Base-by-base conservation (phyloP, 2,329 filamentous ascomycete species). In the Alternaria arborescens region DNA sequence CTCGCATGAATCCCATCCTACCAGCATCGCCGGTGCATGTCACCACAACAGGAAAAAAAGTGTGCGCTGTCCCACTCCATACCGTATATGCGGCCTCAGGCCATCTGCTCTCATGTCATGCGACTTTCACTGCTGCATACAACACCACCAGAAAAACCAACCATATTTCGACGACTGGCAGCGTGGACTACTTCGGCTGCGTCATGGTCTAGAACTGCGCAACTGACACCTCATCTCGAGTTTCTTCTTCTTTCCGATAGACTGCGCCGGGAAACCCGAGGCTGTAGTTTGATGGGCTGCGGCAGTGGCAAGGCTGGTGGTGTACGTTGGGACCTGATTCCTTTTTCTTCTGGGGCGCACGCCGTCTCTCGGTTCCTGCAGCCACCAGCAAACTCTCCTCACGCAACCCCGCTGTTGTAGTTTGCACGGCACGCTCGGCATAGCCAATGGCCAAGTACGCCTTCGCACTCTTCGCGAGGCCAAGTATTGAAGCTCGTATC, bases 401-500 rank as follows among this genome's bases (percentile, higher is more conserved):
- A 24, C 8, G 8, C 26, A 24, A 48, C 48, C 44, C 43, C 52
- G 46, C 55, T 47, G 55, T 16, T 44, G 26, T n/a, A 14, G n/a
- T 40, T 52, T 46, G 28, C 52, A 52, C 48, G 48, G 40, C 43
- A 46, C 18, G 20, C 51, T 59, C 28, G 55, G 43, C 55, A 59
- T 44, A 46, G 30, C 8, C 26, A 5, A 43, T 38, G 43, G 55
- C 60, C 55, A 59, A 55, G 55, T 48, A 22, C 50, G 44, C 47
- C 52, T 34, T 32, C 20, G 41, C 47, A 50, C 30, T 52, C 53
- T 50, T 38, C 28, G 26, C 50, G 32, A 48, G 34, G 66, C 65
- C 66, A 67, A 68, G 61, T 59, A 67, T 62, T 53, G 52, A 50
- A 43, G 36, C 56, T 65, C 62, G 61, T 68, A 59, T 69, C 58